A percentile compares a stretch with the other conserved stretches of the same genome.
These are phyloP conservation scores for Macrocystidia cucumis DNA, from an alignment of 1,284 basidiomycete genomes.

Conservation along the genomic window DNA sequence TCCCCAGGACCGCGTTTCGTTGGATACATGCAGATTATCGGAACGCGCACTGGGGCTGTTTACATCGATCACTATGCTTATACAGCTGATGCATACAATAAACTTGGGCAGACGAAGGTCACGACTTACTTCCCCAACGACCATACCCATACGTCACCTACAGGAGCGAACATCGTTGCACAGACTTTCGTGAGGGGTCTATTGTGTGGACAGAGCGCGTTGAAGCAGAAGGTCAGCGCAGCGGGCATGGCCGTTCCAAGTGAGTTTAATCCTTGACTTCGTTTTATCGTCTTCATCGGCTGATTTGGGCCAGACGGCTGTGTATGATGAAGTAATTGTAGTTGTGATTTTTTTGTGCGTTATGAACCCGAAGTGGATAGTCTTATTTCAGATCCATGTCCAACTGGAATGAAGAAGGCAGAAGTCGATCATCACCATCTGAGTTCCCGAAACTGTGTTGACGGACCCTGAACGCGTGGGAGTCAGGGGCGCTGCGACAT, in stretches of 20 bases:
- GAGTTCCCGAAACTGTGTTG: no score
- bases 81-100: slow-evolving; percentile 20
- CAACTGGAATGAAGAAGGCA: no score
- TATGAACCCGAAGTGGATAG: no score
- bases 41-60: slow-evolving; percentile 15
- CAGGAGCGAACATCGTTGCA: slow-evolving; percentile 21
- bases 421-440: no score
- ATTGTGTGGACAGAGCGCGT: slow-evolving; percentile 13
- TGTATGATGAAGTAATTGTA: no score
- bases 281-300: background rate
- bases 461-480: no score
- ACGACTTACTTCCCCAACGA: slow-evolving; percentile 25
- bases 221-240: slow-evolving; percentile 15
- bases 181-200: slow-evolving; percentile 21
- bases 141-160: slow-evolving; percentile 25
- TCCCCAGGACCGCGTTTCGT: slow-evolving; percentile 23
- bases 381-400: no score
- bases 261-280: slow-evolving; percentile 8
- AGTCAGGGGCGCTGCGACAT: no score
- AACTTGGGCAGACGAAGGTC: slow-evolving; percentile 18
- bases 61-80: slow-evolving; percentile 27
- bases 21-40: slow-evolving; percentile 22
- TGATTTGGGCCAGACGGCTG: background rate
- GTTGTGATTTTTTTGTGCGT: no score
- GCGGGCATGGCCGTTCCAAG: slow-evolving; percentile 17